Conservation (phyloP, 106 monocot genomes). For the Allium cepa region DNA sequence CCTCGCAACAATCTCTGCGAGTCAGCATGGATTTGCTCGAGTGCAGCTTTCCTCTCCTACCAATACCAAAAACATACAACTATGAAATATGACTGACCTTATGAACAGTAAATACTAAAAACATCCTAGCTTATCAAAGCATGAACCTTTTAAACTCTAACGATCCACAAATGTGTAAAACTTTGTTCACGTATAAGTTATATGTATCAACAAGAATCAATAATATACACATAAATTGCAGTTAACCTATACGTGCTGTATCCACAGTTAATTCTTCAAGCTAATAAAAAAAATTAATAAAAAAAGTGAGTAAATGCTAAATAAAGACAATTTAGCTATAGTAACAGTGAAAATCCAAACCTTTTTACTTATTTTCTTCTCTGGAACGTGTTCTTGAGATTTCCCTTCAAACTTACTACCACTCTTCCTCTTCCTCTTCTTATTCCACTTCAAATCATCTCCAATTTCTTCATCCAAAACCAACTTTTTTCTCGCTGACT, state of each 20-base stretch:
- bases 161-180: no score
- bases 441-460: conserved; percentile 25
- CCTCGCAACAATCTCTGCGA: conserved; percentile 83
- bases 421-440: conserved; percentile 21
- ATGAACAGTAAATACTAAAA: no score
- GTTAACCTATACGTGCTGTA: no score
- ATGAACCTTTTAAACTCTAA: no score
- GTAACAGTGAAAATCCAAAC: conserved; percentile 10
- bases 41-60: conserved; percentile 65
- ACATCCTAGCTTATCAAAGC: no score
- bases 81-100: not conserved
- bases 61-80: not conserved
- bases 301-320: not conserved
- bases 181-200: no score
- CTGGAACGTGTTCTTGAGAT: conserved; percentile 31
- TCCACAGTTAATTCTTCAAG: no score
- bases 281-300: no score
- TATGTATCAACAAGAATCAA: no score
- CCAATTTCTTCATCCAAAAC: conserved; percentile 30
- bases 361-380: conserved; percentile 52
- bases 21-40: conserved; percentile 69
- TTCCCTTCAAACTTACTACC: conserved; percentile 11
- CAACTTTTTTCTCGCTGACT: conserved; percentile 52
- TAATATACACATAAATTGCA: no score
- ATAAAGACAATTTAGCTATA: no score